Evolutionary conservation across 352 stramenopile species (phyloP).

Genomic region (Nothophytophthora sp.): DNA sequence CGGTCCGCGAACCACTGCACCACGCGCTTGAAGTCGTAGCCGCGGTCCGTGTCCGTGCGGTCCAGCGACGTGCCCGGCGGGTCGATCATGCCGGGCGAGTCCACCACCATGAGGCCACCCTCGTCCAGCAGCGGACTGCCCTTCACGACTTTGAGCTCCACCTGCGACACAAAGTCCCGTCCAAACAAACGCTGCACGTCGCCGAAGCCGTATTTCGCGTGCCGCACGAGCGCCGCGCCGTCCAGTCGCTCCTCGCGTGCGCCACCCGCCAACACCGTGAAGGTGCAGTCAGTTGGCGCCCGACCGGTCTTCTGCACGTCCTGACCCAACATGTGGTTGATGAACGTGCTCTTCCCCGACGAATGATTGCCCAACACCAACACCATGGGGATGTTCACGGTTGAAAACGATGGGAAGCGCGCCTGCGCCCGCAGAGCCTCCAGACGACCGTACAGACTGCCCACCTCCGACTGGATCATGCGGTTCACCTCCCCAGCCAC

Average conservation of each 20-base stretch:
- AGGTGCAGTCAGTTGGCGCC: slow-evolving; percentile 82
- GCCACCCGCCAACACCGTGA: slow-evolving; percentile 79
- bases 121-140: slow-evolving; percentile 71
- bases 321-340: slow-evolving; percentile 87
- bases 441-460: slow-evolving; percentile 64
- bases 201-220: slow-evolving; percentile 79
- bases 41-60: slow-evolving; percentile 72
- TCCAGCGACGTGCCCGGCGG: slow-evolving; percentile 61
- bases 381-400: slow-evolving; percentile 83
- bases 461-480: slow-evolving; percentile 85
- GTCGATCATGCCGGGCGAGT: slow-evolving; percentile 89
- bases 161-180: slow-evolving; percentile 80
- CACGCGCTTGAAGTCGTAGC: slow-evolving; percentile 88
- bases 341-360: slow-evolving; percentile 87
- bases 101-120: slow-evolving; percentile 82
- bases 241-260: slow-evolving; percentile 74
- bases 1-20: slow-evolving; percentile 88
- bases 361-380: slow-evolving; percentile 87
- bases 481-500: slow-evolving; percentile 79
- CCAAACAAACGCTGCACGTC: slow-evolving; percentile 83
- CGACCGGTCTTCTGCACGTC: slow-evolving; percentile 84
- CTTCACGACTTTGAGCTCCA: slow-evolving; percentile 84
- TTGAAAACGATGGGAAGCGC: slow-evolving; percentile 81
- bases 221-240: slow-evolving; percentile 65
- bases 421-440: slow-evolving; percentile 62